These are phyloP conservation scores for Mycena venus DNA, from an alignment of 768 basidiomycete genomes.

Conservation along the genomic window DNA sequence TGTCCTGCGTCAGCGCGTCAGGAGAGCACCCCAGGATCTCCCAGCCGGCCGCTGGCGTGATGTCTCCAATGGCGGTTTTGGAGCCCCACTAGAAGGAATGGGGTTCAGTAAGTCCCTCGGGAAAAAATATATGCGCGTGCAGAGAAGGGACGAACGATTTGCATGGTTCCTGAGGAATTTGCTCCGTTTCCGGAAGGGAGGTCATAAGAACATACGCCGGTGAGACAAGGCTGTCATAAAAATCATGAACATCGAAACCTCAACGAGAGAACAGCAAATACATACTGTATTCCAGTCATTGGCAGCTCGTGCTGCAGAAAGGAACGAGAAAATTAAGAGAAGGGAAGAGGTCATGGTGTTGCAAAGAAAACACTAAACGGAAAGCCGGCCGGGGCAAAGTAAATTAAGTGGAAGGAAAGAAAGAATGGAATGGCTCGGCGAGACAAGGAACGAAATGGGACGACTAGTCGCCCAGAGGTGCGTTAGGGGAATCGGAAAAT, in stretches of 20 bases:
- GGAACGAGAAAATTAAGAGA: conserved; percentile 7
- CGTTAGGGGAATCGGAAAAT: not conserved
- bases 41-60: conserved; percentile 31
- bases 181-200: conserved; percentile 26
- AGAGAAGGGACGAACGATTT: conserved; percentile 8
- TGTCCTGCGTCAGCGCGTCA: conserved; percentile 27
- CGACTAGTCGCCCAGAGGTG: not conserved
- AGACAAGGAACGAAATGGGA: not conserved
- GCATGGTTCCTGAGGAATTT: conserved; percentile 22
- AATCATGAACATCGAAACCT: too few species aligned
- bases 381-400: conserved; percentile 13
- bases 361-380: not conserved
- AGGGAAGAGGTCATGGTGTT: not conserved
- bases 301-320: not conserved
- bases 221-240: conserved; percentile 12
- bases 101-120: too few species aligned
- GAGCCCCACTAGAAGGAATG: conserved; percentile 1
- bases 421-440: not conserved
- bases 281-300: conserved; percentile 27
- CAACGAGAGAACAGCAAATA: not conserved
- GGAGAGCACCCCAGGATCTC: conserved; percentile 27
- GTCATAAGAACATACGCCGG: conserved; percentile 26
- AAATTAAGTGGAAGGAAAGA: not conserved
- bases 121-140: too few species aligned
- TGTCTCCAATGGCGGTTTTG: conserved; percentile 25